Evolutionary conservation across 768 basidiomycete species (phyloP).

Genomic region (Leccinum fibrillosum): DNA sequence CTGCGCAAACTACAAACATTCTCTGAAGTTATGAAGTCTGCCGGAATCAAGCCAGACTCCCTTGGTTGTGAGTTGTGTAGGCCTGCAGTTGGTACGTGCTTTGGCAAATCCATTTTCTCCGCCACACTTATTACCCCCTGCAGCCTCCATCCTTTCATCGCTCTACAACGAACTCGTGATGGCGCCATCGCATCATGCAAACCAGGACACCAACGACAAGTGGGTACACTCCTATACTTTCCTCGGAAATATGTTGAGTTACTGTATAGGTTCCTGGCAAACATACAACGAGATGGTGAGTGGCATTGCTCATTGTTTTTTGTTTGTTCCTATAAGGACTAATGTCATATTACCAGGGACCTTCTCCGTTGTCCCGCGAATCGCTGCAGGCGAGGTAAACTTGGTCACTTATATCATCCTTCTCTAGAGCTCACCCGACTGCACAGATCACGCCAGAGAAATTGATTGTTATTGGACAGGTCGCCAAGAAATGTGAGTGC

Average conservation of each 20-base stretch:
- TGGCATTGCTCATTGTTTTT: background rate
- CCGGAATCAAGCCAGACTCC: conserved; percentile 45
- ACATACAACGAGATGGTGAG: conserved; percentile 64
- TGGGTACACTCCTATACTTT: background rate
- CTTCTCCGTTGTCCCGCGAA: conserved; percentile 69
- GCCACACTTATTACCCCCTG: background rate
- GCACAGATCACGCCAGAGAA: conserved; percentile 55
- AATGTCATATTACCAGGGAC: conserved; percentile 37
- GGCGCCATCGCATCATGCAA: conserved; percentile 57
- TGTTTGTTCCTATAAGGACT: background rate
- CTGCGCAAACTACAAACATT: conserved; percentile 61
- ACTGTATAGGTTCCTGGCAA: conserved; percentile 50
- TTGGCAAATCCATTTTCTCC: background rate
- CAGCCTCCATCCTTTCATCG: conserved; percentile 42
- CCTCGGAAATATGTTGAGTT: background rate
- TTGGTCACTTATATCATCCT: background rate
- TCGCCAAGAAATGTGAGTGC: conserved; percentile 58
- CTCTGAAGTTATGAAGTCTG: conserved; percentile 46
- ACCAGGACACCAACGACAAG: conserved; percentile 70
- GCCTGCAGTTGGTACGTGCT: conserved; percentile 50
- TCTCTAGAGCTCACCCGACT: background rate
- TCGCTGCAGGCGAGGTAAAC: conserved; percentile 61
- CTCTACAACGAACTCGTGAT: conserved; percentile 65
- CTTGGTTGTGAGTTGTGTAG: conserved; percentile 75
- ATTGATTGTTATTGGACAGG: conserved; percentile 59